Conservation (phyloP, 2,329 filamentous ascomycete genomes). For the Venturia pyrina region DNA sequence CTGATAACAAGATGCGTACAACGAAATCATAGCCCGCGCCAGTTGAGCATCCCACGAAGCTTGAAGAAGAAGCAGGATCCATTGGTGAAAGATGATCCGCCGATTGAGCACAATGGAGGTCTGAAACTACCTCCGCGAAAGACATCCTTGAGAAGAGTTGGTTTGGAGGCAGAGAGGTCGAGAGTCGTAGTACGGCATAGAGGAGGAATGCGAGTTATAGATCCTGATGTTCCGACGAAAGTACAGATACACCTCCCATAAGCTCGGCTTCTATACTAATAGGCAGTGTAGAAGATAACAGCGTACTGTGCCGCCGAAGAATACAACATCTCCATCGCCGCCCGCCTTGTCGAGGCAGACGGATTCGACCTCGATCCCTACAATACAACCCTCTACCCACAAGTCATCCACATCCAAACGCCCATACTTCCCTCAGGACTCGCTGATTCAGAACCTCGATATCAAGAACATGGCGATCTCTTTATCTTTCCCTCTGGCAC, state of each 20-base stretch:
- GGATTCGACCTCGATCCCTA: constrained; percentile 55
- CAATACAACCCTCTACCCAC: constrained; percentile 51
- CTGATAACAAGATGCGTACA: neutral
- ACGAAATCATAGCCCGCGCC: neutral
- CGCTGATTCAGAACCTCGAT: constrained; percentile 40
- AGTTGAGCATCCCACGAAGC: neutral
- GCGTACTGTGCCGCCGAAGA: constrained; percentile 60
- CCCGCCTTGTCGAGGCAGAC: constrained; percentile 45
- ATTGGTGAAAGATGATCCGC: neutral
- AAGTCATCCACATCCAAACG: constrained; percentile 52
- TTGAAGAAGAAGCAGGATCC: constrained; percentile 1
- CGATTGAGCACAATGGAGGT: neutral
- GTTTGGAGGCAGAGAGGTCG: constrained; percentile 68
- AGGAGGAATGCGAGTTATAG: constrained; percentile 33
- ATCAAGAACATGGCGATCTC: constrained; percentile 53
- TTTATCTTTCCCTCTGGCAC: constrained; percentile 95
- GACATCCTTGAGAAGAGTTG: constrained; percentile 72
- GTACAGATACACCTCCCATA: constrained; percentile 15
- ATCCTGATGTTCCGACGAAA: constrained; percentile 37
- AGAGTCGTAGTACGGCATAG: constrained; percentile 42
- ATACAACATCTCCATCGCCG: constrained; percentile 50
- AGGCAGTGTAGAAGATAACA: constrained; percentile 40
- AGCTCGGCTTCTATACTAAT: neutral
- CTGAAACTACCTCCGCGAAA: constrained; percentile 43
- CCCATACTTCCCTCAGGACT: constrained; percentile 20